A percentile compares a stretch with the other conserved stretches of the same genome.
phyloP scores from a whole-genome alignment of 148 eudicot genomes.

The Fagopyrum tataricum region DNA sequence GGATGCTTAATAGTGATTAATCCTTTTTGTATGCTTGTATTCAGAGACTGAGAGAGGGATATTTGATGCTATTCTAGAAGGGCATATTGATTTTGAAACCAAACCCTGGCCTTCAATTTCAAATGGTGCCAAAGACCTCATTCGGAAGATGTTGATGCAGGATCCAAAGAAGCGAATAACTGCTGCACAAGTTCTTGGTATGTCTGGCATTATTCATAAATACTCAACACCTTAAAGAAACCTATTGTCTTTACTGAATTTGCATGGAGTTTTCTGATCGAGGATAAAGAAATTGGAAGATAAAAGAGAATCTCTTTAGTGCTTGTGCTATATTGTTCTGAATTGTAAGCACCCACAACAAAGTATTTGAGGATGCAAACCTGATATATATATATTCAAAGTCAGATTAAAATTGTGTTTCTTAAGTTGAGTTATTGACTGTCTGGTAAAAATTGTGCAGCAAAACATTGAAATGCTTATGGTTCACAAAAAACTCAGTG shows the following conservation, averaged over 20 bases:
- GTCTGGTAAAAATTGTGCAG: neutral
- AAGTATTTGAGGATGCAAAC: neutral
- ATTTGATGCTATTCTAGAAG: slow-evolving; percentile 75
- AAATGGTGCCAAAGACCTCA: slow-evolving; percentile 76
- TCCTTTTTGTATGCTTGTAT: slow-evolving; percentile 4
- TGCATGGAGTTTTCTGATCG: neutral
- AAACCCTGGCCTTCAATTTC: slow-evolving; percentile 92
- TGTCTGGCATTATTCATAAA: slow-evolving; percentile 1
- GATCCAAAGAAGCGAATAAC: slow-evolving; percentile 82
- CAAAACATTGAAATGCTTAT: neutral
- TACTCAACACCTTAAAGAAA: neutral
- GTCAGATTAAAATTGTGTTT: neutral
- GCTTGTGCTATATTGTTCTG: neutral
- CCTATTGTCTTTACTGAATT: neutral
- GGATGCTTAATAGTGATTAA: neutral
- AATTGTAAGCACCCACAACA: neutral
- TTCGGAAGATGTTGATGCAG: slow-evolving; percentile 65
- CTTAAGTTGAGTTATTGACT: neutral
- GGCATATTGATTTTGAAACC: slow-evolving; percentile 66
- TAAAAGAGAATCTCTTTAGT: neutral
- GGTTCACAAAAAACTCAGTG: neutral
- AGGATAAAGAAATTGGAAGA: neutral
- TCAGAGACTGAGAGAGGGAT: slow-evolving; percentile 85
- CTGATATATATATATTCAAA: neutral
- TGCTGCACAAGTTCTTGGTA: slow-evolving; percentile 91